These are phyloP conservation scores for Candida sanyaensis DNA, from an alignment of 1,139 yeast genomes.

Conservation along the genomic window DNA sequence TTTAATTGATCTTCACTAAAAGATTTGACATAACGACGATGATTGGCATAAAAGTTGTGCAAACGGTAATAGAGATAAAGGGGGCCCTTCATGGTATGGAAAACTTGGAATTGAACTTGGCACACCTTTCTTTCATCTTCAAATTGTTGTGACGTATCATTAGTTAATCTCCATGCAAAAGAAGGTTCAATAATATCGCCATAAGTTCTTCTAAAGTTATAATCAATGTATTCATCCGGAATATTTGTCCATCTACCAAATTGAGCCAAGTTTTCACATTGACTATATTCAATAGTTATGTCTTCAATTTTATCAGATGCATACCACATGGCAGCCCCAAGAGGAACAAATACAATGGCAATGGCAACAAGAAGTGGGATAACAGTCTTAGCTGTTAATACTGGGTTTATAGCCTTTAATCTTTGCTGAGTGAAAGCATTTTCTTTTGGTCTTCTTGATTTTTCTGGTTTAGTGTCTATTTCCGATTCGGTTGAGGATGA, in stretches of 20 bases:
- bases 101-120: conserved; percentile 75
- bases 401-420: conserved; percentile 57
- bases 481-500: conserved; percentile 10
- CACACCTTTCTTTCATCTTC: conserved; percentile 68
- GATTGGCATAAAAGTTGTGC: conserved; percentile 87
- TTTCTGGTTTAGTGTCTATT: conserved; percentile 17
- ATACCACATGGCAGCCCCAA: conserved; percentile 88
- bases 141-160: conserved; percentile 51
- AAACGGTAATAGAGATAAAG: conserved; percentile 78
- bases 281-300: conserved; percentile 75
- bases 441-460: conserved; percentile 55
- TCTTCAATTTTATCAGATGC: conserved; percentile 82
- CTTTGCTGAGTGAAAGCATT: conserved; percentile 68
- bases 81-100: conserved; percentile 72
- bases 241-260: conserved; percentile 55
- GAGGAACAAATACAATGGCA: conserved; percentile 84
- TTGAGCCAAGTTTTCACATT: conserved; percentile 66
- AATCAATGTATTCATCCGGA: conserved; percentile 57
- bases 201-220: conserved; percentile 46
- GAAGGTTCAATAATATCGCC: conserved; percentile 5
- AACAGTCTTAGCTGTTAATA: conserved; percentile 86
- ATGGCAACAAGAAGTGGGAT: conserved; percentile 75
- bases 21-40: conserved; percentile 88
- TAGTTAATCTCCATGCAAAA: conserved; percentile 58
- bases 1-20: conserved; percentile 87